A percentile compares a stretch with the other conserved stretches of the same genome.
phyloP scores from a whole-genome alignment of 495 filamentous ascomycete species.

The Hyaloscypha bicolor region DNA sequence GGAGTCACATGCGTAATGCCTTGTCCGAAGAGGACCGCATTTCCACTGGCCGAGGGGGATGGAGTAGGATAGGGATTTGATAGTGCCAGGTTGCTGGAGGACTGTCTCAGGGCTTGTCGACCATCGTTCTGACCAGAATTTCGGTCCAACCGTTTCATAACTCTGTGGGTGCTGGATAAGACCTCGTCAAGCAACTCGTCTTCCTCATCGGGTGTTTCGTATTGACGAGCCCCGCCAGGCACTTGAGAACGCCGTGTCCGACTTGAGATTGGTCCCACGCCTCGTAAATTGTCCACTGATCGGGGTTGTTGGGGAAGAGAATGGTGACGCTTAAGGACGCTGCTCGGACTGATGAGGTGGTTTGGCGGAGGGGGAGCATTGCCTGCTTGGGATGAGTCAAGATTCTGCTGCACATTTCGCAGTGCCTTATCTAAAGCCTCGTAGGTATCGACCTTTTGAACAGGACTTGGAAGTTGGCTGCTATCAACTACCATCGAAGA shows the following conservation, averaged over 20 bases:
- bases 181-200: conserved; percentile 93
- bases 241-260: conserved; percentile 82
- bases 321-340: conserved; percentile 66
- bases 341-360: conserved; percentile 52
- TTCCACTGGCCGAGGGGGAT: conserved; percentile 82
- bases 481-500: conserved; percentile 82
- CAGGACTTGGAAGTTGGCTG: conserved; percentile 48
- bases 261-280: conserved; percentile 71
- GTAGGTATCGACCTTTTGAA: conserved; percentile 61
- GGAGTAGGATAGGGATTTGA: conserved; percentile 90
- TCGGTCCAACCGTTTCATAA: conserved; percentile 53
- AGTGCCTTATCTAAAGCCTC: conserved; percentile 79
- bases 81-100: conserved; percentile 59
- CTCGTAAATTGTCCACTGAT: conserved; percentile 63
- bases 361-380: conserved; percentile 57
- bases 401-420: conserved; percentile 65
- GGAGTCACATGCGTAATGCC: conserved; percentile 58
- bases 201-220: conserved; percentile 95
- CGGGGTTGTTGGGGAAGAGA: conserved; percentile 72
- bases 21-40: conserved; percentile 66
- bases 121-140: conserved; percentile 47
- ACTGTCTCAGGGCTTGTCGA: conserved; percentile 50
- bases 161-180: conserved; percentile 47
- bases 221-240: conserved; percentile 74
- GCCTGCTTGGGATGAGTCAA: conserved; percentile 54